Evolutionary conservation across 306 rosid species (phyloP).

Genomic region (Lathyrus tuberosus): DNA sequence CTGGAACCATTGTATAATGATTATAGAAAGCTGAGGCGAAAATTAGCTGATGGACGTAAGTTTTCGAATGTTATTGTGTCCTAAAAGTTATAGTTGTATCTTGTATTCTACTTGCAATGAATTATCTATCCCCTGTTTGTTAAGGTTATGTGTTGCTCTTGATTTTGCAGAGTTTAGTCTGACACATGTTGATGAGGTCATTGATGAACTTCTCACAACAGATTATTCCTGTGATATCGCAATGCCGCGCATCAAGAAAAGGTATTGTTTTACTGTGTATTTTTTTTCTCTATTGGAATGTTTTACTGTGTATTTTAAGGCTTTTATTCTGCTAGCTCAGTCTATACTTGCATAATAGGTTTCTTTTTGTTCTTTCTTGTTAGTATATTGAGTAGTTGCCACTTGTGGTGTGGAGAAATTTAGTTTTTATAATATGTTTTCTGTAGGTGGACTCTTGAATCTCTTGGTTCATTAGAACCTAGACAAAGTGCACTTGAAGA

Average conservation of each 20-base stretch:
- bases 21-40: conserved; percentile 74
- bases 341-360: neutral
- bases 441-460: conserved; percentile 83
- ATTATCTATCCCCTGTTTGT: neutral
- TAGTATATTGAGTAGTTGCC: too few relatives aligned
- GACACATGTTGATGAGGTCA: conserved; percentile 97
- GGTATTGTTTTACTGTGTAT: conserved; percentile 40
- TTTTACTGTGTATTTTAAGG: neutral
- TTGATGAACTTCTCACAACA: conserved; percentile 86
- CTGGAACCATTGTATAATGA: conserved; percentile 91
- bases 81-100: neutral
- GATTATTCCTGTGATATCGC: conserved; percentile 97
- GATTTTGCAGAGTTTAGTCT: conserved; percentile 63
- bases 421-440: conserved; percentile 4
- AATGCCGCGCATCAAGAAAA: conserved; percentile 85
- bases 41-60: conserved; percentile 81
- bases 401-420: neutral
- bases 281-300: neutral
- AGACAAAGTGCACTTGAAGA: conserved; percentile 95
- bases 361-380: neutral
- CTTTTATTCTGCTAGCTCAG: neutral
- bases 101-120: neutral
- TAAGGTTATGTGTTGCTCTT: conserved; percentile 4
- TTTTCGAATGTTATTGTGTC: conserved; percentile 1
- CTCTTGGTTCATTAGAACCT: conserved; percentile 63